Base-by-base conservation (phyloP, 2,329 filamentous ascomycete genomes). In the Diaporthe sp. region DNA sequence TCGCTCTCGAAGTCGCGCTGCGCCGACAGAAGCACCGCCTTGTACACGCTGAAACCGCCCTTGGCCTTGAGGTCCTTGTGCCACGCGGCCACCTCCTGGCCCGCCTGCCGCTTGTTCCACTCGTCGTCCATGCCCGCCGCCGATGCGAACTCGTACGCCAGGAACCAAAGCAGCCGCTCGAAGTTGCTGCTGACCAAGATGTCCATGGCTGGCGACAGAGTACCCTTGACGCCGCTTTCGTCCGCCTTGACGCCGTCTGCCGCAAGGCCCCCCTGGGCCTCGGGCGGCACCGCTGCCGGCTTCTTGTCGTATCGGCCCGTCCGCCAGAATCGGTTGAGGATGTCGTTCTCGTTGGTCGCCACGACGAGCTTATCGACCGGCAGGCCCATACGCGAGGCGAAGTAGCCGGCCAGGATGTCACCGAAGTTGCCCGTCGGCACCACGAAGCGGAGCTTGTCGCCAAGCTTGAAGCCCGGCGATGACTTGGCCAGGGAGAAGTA, bases 371-470 rank as follows among this genome's bases (percentile, higher is more conserved):
- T 97, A 76, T 97, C 93, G 4, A 93, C 88, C 4, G 96, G 96
- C 4, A 98, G 80, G 47, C 82, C 82, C 82, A 84, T 84, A 76
- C 81, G 81, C 69, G 77, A 70, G 58, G 96, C 96, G 81, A 98
- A 98, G 86, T 96, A 98, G 68, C 96, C 96, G 0, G 94, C 94
- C 5, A 98, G 88, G 78, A 99, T 95, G 82, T 98, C 95, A 76
- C 97, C 95, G 84, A 99, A 99, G 88, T 99, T 98, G 72, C 97
- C 97, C 0, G 96, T 97, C 2, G 97, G 97, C 0, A 97, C 95
- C 12, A 97, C 94, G 80, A 96, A 97, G 75, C 96, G 92, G 51
- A 97, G 89, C 80, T 91, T 91, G 78, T 94, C 90, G 78, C 89
- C 90, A 32, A 92, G 80, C 73, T 91, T 89, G 83, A 93, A 93